Conservation (phyloP, 108 stramenopile species). For the Hondaea fermentalgiana region DNA sequence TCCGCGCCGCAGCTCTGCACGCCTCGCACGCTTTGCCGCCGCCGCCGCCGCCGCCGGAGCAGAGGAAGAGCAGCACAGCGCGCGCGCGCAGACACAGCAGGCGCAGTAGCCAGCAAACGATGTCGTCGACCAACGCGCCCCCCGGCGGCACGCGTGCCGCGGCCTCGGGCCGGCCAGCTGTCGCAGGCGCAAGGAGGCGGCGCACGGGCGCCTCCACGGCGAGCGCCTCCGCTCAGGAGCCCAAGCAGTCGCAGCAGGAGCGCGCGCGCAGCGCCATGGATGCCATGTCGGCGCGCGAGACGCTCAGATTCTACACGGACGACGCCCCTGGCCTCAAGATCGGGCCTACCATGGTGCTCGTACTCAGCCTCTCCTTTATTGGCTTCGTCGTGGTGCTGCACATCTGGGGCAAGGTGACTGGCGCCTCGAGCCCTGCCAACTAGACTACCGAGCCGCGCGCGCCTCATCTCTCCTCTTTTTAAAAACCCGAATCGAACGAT, state of each 20-base stretch:
- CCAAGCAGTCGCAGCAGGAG: neutral
- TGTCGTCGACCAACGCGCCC: neutral
- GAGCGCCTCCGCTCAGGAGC: neutral
- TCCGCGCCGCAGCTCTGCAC: too few relatives aligned
- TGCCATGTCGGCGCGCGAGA: neutral
- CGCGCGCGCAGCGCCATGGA: neutral
- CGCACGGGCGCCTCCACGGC: neutral
- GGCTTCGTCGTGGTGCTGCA: constrained; percentile 81
- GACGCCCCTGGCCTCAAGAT: constrained; percentile 84
- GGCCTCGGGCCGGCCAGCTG: neutral
- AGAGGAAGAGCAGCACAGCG: too few relatives aligned
- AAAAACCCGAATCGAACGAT: neutral
- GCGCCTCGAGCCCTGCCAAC: neutral
- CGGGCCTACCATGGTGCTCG: constrained; percentile 78
- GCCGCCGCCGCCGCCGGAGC: too few relatives aligned
- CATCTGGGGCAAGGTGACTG: constrained; percentile 74
- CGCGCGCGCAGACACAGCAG: too few relatives aligned
- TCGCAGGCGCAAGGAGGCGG: neutral
- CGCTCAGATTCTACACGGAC: constrained; percentile 78
- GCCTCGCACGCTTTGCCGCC: too few relatives aligned
- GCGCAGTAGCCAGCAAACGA: too few relatives aligned
- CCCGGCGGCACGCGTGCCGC: neutral
- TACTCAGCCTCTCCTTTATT: constrained; percentile 70
- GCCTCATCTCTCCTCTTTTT: neutral
- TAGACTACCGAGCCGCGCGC: neutral